These are phyloP conservation scores for Beauveria caledonica DNA, from an alignment of 2,329 filamentous ascomycete species.

Conservation along the genomic window DNA sequence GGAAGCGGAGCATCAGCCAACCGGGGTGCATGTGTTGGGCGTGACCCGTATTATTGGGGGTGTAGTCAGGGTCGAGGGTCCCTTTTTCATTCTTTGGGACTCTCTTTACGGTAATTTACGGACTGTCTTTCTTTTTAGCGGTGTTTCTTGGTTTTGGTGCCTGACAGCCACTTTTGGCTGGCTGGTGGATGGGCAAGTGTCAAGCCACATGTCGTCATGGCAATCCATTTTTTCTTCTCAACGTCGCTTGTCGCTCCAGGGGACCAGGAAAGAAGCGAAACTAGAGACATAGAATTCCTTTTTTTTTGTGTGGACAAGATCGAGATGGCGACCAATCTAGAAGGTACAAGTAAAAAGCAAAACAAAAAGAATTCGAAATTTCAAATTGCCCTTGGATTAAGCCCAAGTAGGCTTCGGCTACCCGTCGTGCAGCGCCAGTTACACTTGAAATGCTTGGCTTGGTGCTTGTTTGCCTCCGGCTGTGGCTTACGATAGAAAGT, in stretches of 20 bases:
- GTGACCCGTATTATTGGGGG: slow-evolving; percentile 1
- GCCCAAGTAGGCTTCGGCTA: not conserved
- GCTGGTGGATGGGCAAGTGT: not conserved
- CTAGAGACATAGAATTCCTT: not conserved
- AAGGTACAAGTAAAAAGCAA: not conserved
- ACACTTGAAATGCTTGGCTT: not conserved
- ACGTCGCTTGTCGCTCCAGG: not conserved
- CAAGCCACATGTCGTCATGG: slow-evolving; percentile 10
- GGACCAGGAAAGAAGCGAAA: not conserved
- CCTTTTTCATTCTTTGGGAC: not conserved
- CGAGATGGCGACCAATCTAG: not conserved
- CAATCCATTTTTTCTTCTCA: not conserved
- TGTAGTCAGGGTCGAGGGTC: not conserved
- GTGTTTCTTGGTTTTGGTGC: not conserved
- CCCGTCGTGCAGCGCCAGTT: not conserved
- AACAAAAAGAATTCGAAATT: too few relatives aligned
- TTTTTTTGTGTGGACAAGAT: not conserved
- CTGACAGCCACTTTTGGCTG: not conserved
- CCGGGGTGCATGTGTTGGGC: not conserved
- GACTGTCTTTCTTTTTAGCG: not conserved
- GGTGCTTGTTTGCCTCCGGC: slow-evolving; percentile 4
- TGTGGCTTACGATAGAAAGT: slow-evolving; percentile 4
- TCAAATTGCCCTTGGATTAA: not conserved
- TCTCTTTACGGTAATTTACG: not conserved
- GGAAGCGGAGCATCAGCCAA: not conserved